Evolutionary conservation across 73 alveolate genomes (phyloP).

Genomic region (Breviolum minutum): DNA sequence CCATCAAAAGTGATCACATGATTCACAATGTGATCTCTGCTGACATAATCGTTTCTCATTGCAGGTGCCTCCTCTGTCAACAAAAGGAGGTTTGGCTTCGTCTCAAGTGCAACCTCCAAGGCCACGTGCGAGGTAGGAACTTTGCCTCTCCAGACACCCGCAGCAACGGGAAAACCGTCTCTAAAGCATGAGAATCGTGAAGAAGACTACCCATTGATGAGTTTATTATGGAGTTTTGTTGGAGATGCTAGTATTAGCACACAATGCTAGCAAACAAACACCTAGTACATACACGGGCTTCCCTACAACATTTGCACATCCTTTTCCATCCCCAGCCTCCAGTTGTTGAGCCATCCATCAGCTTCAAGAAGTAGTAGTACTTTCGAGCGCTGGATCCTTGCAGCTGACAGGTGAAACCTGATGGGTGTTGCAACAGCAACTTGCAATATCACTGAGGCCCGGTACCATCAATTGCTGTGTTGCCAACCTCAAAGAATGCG

Average conservation of each 20-base stretch:
- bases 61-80: conserved; percentile 96
- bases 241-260: too few species aligned
- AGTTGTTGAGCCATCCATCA: conserved; percentile 98
- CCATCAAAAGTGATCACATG: too few species aligned
- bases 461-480: conserved; percentile 75
- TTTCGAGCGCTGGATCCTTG: conserved; percentile 98
- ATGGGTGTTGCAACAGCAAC: neutral
- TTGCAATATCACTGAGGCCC: neutral
- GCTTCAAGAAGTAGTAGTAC: conserved; percentile 98
- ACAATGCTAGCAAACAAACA: neutral
- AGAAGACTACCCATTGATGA: too few species aligned
- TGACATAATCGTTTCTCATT: neutral
- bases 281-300: neutral
- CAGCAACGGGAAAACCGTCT: neutral
- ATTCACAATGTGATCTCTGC: too few species aligned
- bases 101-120: conserved; percentile 97
- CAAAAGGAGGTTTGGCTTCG: conserved; percentile 98
- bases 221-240: too few species aligned
- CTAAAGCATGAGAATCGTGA: neutral
- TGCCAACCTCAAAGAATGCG: conserved; percentile 26
- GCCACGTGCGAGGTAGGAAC: conserved; percentile 97
- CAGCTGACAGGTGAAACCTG: conserved; percentile 96
- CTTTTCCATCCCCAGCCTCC: conserved; percentile 14
- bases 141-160: conserved; percentile 1
- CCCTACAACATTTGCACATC: neutral